phyloP scores from a whole-genome alignment of 2,329 filamentous ascomycete species.

The Diaporthe ampelina region DNA sequence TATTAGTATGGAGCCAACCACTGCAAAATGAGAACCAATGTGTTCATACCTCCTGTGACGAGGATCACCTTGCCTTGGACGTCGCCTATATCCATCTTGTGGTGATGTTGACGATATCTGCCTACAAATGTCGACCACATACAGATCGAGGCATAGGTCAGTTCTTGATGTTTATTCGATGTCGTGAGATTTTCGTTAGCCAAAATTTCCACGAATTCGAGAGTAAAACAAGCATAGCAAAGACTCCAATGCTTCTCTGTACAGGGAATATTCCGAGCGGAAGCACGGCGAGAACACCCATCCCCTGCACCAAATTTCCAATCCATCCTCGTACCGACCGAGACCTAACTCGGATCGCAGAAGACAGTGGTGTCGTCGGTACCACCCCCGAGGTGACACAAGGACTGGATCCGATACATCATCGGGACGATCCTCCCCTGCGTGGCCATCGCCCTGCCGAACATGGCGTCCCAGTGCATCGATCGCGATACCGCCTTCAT shows the following conservation, averaged over 20 bases:
- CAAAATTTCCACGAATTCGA: too few relatives aligned
- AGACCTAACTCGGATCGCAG: background rate
- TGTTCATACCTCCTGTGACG: constrained; percentile 25
- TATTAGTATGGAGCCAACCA: background rate
- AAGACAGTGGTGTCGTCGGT: background rate
- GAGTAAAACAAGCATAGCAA: too few relatives aligned
- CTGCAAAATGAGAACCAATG: background rate
- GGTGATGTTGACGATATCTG: background rate
- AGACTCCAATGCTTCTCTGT: too few relatives aligned
- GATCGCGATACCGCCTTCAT: background rate
- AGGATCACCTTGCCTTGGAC: constrained; percentile 23
- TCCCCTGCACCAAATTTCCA: background rate
- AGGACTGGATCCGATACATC: constrained; percentile 1
- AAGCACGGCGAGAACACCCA: background rate
- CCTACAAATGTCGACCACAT: background rate
- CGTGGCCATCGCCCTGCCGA: background rate
- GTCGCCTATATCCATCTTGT: background rate
- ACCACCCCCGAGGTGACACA: background rate
- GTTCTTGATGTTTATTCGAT: background rate
- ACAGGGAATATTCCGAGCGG: background rate
- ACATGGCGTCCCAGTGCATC: constrained; percentile 3
- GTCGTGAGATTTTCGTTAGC: background rate
- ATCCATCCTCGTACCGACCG: background rate
- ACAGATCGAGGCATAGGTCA: background rate
- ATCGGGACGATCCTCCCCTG: constrained; percentile 4